A percentile compares a stretch with the other conserved stretches of the same genome.
phyloP scores from a whole-genome alignment of 768 basidiomycete species.

The Xanthoconium stramineum region DNA sequence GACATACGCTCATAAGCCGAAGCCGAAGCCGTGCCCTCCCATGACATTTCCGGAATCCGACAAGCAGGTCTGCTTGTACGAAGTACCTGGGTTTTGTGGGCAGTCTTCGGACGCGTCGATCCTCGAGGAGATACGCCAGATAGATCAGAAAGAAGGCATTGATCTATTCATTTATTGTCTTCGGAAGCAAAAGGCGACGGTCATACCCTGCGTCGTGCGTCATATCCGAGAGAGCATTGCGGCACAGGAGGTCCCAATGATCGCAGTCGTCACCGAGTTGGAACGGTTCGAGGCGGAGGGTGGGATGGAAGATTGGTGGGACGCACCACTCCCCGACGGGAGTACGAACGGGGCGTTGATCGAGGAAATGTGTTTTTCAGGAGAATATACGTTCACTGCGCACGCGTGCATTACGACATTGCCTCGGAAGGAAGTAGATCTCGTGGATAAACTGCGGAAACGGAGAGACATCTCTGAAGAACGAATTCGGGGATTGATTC shows the following conservation, averaged over 20 bases:
- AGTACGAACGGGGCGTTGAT: conserved; percentile 31
- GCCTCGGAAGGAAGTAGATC: conserved; percentile 12
- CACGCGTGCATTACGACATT: conserved; percentile 40
- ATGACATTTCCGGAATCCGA: neutral
- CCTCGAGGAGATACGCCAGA: conserved; percentile 12
- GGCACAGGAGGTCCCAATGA: conserved; percentile 10
- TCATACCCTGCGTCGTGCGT: conserved; percentile 12
- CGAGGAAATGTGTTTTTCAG: conserved; percentile 13
- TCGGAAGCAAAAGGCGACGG: conserved; percentile 14
- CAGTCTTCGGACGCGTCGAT: conserved; percentile 1
- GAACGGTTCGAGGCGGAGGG: conserved; percentile 15
- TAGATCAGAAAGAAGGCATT: conserved; percentile 15
- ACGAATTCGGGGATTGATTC: conserved; percentile 12
- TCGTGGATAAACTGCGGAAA: conserved; percentile 11
- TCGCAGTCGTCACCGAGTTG: conserved; percentile 27
- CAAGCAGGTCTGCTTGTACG: conserved; percentile 16
- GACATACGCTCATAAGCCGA: neutral
- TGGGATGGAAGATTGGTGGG: conserved; percentile 34
- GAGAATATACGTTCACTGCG: conserved; percentile 28
- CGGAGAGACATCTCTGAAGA: conserved; percentile 19
- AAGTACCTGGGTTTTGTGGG: conserved; percentile 22
- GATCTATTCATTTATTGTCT: conserved; percentile 28
- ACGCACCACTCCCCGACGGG: neutral
- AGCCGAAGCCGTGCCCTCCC: neutral
- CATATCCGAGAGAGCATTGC: conserved; percentile 1